These are phyloP conservation scores for Silene latifolia DNA, from an alignment of 148 eudicot genomes.

Conservation along the genomic window DNA sequence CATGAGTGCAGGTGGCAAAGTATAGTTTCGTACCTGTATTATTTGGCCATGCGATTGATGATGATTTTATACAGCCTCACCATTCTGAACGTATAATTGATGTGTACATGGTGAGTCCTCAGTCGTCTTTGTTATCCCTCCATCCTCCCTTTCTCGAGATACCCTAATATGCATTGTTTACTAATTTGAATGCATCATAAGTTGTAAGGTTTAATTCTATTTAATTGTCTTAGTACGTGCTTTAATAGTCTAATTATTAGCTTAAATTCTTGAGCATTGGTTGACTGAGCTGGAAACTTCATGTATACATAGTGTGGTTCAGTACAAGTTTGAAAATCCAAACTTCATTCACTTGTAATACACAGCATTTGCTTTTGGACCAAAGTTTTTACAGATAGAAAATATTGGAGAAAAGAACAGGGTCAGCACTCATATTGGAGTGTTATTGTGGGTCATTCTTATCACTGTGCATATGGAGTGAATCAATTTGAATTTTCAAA, in stretches of 20 bases:
- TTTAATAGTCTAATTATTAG: neutral
- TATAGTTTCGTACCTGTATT: constrained; percentile 83
- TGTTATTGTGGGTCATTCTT: neutral
- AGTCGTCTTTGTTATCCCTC: neutral
- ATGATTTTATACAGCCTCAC: constrained; percentile 77
- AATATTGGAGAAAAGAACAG: neutral
- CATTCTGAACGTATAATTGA: constrained; percentile 71
- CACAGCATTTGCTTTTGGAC: neutral
- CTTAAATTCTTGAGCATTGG: neutral
- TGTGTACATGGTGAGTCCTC: constrained; percentile 53
- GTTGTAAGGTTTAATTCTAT: neutral
- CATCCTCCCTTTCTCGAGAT: neutral
- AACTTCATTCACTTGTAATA: neutral
- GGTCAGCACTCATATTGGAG: neutral
- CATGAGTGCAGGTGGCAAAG: constrained; percentile 68
- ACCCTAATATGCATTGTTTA: neutral
- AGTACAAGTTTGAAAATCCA: neutral
- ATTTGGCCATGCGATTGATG: constrained; percentile 78
- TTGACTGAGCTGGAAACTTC: neutral
- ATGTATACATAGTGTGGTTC: neutral
- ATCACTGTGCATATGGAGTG: neutral
- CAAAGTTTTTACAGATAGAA: neutral
- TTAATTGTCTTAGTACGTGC: neutral
- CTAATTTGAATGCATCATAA: neutral
- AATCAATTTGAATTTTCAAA: too few relatives aligned